Conservation (phyloP, 768 basidiomycete species). For the Collybia sordida region DNA sequence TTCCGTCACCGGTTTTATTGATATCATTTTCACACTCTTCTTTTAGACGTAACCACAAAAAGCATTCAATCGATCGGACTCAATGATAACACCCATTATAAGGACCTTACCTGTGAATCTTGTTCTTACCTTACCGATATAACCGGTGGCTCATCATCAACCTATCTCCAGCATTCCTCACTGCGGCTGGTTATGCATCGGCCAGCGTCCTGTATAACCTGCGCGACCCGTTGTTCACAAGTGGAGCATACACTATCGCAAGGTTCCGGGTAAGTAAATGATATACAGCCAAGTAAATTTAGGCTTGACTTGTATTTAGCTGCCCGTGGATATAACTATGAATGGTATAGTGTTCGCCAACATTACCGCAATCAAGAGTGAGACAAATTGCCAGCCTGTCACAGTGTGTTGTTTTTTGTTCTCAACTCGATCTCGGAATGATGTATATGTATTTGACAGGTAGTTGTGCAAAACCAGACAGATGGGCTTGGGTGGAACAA, state of each 20-base stretch:
- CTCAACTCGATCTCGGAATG: not conserved
- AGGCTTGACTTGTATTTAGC: constrained; percentile 18
- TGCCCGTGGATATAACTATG: constrained; percentile 29
- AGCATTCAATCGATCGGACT: constrained; percentile 39
- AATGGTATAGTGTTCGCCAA: constrained; percentile 52
- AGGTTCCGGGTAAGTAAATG: constrained; percentile 38
- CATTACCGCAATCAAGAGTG: constrained; percentile 45
- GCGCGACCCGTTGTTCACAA: constrained; percentile 44
- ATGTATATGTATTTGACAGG: constrained; percentile 19
- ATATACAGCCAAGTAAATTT: not conserved
- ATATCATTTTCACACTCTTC: not conserved
- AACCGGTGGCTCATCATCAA: not conserved
- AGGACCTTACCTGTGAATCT: constrained; percentile 48
- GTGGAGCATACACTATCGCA: constrained; percentile 42
- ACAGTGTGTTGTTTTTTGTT: constrained; percentile 24
- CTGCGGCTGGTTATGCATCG: constrained; percentile 55
- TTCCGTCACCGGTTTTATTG: not conserved
- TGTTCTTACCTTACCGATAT: too few species aligned
- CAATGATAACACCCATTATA: constrained; percentile 44
- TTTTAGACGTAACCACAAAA: constrained; percentile 33
- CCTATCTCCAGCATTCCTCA: constrained; percentile 42
- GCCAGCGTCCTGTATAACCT: constrained; percentile 48
- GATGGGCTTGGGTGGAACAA: constrained; percentile 44
- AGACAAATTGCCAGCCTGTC: constrained; percentile 41
- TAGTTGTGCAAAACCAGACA: constrained; percentile 31